Evolutionary conservation across 805 yeast species (phyloP), one percentile per base, ranked within the genome.

Genomic region (Yamadazyma olivae): DNA sequence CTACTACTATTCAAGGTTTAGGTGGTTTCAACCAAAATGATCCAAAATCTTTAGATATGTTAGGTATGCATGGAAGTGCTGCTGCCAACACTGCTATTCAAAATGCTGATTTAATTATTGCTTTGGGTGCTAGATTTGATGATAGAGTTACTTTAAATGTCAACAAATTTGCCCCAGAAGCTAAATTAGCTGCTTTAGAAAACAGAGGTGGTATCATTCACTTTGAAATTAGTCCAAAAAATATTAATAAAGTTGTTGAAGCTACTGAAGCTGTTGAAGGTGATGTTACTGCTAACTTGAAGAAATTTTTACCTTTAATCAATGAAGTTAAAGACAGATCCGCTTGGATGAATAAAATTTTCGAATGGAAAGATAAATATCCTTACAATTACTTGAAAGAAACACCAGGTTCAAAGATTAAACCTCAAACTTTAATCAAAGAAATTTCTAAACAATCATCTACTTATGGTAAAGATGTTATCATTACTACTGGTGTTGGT

Each of bases 11-110:
- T 39, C 98, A 90, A 66, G 97, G 85, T 39, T 74, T 93, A 46
- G 99, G 99, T 51, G 85, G 95, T 6, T 93, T 82, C 54, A 96
- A 93, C 65, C 98, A 93, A 70, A 76, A 73, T 44, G 95, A 90
- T 64, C 81, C 81, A 46, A 88, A 89, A 63, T 83, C 96, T 17
- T 67, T 93, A 48, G 96, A 91, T 63, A 88, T 93, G 95, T 76
- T 93, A 49, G 99, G 99, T 53, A 93, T 93, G 99, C 99, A 93
- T 65, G 99, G 99, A 47, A 75, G 81, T 43, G 96, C 89, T 33
- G 88, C 89, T 51, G 99, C 99, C 50, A 93, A 93, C 73, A 60
- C 84, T 54, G 95, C 98, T 35, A 83, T 93, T 50, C 99, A 93
- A 70, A 73, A 79, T 41, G 96, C 98, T 27, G 99, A 93, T 64